phyloP scores from a whole-genome alignment of 331 rosid genomes.

The Acacia pycnantha region DNA sequence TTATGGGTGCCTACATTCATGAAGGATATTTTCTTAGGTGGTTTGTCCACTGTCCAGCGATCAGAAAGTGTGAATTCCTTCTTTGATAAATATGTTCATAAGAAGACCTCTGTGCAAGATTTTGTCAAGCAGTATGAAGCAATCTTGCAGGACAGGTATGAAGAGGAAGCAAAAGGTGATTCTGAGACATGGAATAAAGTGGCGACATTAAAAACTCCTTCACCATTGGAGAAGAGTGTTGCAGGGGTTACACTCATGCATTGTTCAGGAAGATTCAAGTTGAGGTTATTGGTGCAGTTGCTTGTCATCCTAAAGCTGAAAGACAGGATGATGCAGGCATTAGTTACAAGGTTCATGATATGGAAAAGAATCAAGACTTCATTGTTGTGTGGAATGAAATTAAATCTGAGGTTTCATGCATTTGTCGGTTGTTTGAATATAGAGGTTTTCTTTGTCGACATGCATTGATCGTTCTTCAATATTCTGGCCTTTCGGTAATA shows the following conservation, averaged over 20 bases:
- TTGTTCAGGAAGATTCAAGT: constrained; percentile 91
- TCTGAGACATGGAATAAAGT: constrained; percentile 85
- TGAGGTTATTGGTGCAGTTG: constrained; percentile 94
- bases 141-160: constrained; percentile 91
- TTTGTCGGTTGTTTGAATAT: constrained; percentile 83
- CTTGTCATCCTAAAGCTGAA: constrained; percentile 86
- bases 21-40: constrained; percentile 78
- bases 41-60: constrained; percentile 83
- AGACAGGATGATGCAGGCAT: constrained; percentile 60
- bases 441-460: constrained; percentile 97
- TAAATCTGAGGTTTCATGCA: constrained; percentile 76
- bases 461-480: constrained; percentile 91
- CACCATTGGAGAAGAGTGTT: constrained; percentile 90
- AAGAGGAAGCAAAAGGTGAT: constrained; percentile 99
- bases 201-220: constrained; percentile 78
- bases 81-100: constrained; percentile 89
- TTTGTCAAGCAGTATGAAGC: constrained; percentile 79
- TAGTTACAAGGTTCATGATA: constrained; percentile 75
- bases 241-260: constrained; percentile 81
- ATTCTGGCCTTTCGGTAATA: constrained; percentile 68
- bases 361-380: constrained; percentile 74
- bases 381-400: constrained; percentile 64
- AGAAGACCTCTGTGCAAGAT: constrained; percentile 86
- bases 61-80: constrained; percentile 91
- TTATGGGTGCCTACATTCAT: constrained; percentile 85